Conservation (phyloP, 768 basidiomycete genomes). For the Rhodotorula paludigena region DNA sequence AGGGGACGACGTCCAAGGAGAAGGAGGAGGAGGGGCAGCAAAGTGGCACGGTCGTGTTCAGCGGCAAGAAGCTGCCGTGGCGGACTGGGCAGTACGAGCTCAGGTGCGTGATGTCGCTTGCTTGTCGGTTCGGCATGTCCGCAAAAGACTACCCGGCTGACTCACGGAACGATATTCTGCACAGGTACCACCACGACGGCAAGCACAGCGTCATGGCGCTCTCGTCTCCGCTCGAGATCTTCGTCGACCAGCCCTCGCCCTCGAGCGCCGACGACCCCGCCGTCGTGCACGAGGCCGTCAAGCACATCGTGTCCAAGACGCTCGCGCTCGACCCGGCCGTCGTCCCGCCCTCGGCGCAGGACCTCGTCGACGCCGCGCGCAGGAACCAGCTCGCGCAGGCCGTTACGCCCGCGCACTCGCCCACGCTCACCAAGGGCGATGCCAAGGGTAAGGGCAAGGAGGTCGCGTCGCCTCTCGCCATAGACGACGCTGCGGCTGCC, state of each 20-base stretch:
- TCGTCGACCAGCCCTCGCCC: constrained; percentile 68
- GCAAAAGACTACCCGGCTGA: not conserved
- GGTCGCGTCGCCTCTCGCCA: no score
- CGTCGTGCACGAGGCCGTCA: constrained; percentile 55
- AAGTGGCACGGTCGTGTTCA: constrained; percentile 66
- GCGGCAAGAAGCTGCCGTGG: constrained; percentile 78
- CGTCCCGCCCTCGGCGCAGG: constrained; percentile 34
- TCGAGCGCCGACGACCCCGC: constrained; percentile 57
- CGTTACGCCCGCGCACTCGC: not conserved
- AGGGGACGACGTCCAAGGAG: constrained; percentile 1
- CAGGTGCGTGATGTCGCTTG: constrained; percentile 39
- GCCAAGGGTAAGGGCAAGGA: constrained; percentile 24
- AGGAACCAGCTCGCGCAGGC: not conserved
- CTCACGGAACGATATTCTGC: not conserved
- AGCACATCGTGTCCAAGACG: constrained; percentile 39
- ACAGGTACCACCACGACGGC: constrained; percentile 85
- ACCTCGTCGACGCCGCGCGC: constrained; percentile 3
- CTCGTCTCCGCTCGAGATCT: constrained; percentile 80
- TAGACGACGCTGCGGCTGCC: constrained; percentile 20
- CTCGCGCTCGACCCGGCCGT: constrained; percentile 37
- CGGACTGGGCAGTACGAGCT: constrained; percentile 79
- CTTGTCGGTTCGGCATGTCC: not conserved
- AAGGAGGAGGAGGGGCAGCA: constrained; percentile 37
- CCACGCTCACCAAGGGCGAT: not conserved
- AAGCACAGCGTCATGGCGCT: constrained; percentile 92